These are phyloP conservation scores for Claviceps sp. DNA, from an alignment of 2,329 filamentous ascomycete species.

Conservation along the genomic window DNA sequence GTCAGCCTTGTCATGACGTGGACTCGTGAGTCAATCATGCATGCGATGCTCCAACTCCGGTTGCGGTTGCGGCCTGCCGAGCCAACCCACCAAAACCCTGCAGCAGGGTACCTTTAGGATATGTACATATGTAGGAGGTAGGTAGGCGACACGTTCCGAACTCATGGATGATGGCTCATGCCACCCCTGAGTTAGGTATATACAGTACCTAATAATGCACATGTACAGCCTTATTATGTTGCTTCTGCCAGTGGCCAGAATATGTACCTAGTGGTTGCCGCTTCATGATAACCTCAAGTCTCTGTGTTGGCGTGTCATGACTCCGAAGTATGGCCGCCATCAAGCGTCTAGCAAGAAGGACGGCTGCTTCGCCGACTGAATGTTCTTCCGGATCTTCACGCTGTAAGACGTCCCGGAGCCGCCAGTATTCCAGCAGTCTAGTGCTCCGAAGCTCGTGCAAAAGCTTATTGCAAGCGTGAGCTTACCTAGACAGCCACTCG, in stretches of 20 bases:
- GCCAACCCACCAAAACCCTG: neutral
- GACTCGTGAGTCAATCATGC: conserved; percentile 5
- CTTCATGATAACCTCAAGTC: conserved; percentile 2
- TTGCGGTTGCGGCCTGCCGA: conserved; percentile 2
- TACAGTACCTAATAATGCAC: too few species aligned
- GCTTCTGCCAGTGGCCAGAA: neutral
- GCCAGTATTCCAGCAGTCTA: conserved; percentile 1
- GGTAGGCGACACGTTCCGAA: neutral
- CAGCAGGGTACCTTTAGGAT: too few species aligned
- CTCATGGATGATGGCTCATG: neutral
- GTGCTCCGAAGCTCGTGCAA: conserved; percentile 1
- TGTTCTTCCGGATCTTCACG: conserved; percentile 7
- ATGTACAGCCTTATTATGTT: too few species aligned
- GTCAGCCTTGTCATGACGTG: neutral
- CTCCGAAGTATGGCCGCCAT: neutral
- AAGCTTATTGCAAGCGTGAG: neutral
- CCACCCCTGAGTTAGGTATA: too few species aligned
- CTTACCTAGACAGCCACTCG: neutral
- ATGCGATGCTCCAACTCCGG: conserved; percentile 4
- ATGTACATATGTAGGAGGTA: too few species aligned
- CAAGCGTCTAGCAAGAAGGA: neutral
- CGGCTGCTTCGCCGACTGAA: neutral
- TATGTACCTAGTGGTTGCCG: neutral
- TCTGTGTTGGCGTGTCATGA: neutral
- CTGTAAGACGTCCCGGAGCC: conserved; percentile 5